These are phyloP conservation scores for Austroboletus novae-zelandiae DNA, from an alignment of 1,284 basidiomycete genomes.

Conservation along the genomic window DNA sequence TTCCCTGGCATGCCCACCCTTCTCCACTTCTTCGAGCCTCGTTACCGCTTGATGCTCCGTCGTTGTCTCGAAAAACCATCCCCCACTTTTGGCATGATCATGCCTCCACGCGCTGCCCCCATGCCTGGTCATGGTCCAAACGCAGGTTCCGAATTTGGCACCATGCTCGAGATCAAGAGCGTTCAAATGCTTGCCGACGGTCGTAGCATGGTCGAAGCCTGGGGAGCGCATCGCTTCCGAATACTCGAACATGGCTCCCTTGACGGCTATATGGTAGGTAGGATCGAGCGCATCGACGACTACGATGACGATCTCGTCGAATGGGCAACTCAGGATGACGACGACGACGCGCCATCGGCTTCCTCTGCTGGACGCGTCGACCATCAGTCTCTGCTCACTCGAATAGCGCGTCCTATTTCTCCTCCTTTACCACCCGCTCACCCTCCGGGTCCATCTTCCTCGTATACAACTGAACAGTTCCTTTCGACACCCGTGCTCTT, in stretches of 20 bases:
- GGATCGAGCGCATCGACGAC: constrained; percentile 67
- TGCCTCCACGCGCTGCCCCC: constrained; percentile 47
- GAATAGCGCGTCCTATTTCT: constrained; percentile 12
- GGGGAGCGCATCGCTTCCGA: constrained; percentile 82
- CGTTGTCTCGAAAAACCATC: constrained; percentile 77
- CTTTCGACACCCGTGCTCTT: constrained; percentile 72
- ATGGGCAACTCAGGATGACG: constrained; percentile 21
- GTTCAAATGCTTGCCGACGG: constrained; percentile 90
- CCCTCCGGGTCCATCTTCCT: constrained; percentile 11
- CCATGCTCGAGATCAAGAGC: constrained; percentile 86
- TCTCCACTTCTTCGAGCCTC: constrained; percentile 91
- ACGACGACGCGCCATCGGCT: constrained; percentile 14
- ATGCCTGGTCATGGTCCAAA: constrained; percentile 36
- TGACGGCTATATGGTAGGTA: constrained; percentile 88
- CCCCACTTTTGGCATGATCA: constrained; percentile 89
- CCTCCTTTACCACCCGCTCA: constrained; percentile 2
- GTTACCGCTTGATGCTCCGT: constrained; percentile 90
- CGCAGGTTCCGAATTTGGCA: constrained; percentile 78
- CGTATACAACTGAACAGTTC: constrained; percentile 18
- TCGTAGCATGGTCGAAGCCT: constrained; percentile 84
- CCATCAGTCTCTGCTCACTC: constrained; percentile 13
- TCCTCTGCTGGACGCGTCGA: constrained; percentile 8
- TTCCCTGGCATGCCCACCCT: constrained; percentile 90
- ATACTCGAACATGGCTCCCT: constrained; percentile 77
- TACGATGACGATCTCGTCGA: constrained; percentile 44